phyloP scores from a whole-genome alignment of 345 rosid genomes.

The Acer negundo region DNA sequence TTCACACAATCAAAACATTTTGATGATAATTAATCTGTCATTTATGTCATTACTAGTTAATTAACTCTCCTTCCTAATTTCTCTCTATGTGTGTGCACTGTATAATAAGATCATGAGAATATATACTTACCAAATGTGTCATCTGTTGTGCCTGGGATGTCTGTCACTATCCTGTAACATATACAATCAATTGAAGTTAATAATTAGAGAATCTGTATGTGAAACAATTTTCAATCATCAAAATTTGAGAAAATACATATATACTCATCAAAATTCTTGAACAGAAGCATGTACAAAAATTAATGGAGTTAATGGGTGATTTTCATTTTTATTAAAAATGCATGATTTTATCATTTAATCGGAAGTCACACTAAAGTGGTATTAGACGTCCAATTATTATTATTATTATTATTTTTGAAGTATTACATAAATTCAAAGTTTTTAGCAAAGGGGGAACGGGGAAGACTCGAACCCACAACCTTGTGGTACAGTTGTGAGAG shows the following conservation, averaged over 20 bases:
- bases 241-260: too few relatives aligned
- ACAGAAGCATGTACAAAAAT: too few relatives aligned
- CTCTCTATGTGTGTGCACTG: neutral
- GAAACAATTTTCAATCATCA: neutral
- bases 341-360: neutral
- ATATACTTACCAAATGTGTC: slow-evolving; percentile 73
- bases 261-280: too few relatives aligned
- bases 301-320: neutral
- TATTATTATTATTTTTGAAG: too few relatives aligned
- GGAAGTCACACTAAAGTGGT: too few relatives aligned
- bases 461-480: too few relatives aligned
- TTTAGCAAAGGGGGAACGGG: too few relatives aligned
- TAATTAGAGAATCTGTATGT: neutral
- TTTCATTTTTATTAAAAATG: neutral
- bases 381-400: too few relatives aligned
- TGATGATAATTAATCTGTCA: neutral
- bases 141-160: slow-evolving; percentile 97
- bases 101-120: neutral
- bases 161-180: slow-evolving; percentile 78
- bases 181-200: slow-evolving; percentile 24
- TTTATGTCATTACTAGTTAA: neutral
- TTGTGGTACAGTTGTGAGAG: too few relatives aligned
- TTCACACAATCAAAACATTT: neutral
- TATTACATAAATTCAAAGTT: too few relatives aligned
- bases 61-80: too few relatives aligned